Base-by-base conservation (phyloP, 129 eudicot genomes). In the Chrysanthemum seticuspe region DNA sequence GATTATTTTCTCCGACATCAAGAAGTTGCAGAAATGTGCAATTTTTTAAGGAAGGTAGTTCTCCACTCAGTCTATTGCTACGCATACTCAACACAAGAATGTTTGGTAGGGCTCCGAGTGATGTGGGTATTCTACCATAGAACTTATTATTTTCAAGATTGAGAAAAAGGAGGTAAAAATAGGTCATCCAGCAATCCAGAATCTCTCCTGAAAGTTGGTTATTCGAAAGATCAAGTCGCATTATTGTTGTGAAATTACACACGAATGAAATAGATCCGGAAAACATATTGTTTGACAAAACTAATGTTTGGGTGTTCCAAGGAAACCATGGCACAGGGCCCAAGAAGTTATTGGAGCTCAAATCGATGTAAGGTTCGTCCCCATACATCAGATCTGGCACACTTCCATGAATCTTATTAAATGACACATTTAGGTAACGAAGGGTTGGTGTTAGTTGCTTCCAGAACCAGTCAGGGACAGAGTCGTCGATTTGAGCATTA, bases 121-220 rank as follows among this genome's bases (percentile, higher is more conserved):
- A 36, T 36, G 45, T 0, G 9, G 45, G 45, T 1, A 36, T 36
- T 1, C 1, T 1, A 0, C 83, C 79, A 2, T 67, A 57, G 16
- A 78, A 44, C 11, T 65, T 72, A 56, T 78, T 78, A 25, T 56
- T 55, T 15, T 57, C 78, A n/a, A 78, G 53, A 78, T 72, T 78
- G 51, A 74, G 71, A 60, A 66, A 45, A 15, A 9, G 13, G 58
- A 79, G 45, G 1, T 18, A 19, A 23, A 45, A n/a, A 49, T 72
- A 45, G 49, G 25, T 49, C 72, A 34, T 34, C 80, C 75, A 77
- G 23, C 80, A 78, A 16, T 71, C 51, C 1, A 83, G 83, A 66
- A 83, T 69, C 67, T 74, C 78, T 49, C 86, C 86, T 9, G 69
- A 67, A 10, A 82, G 40, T 23, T 19, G 56, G 75, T 78, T 82